Percentiles rank a stretch among this genome's conserved stretches.
Evolutionary conservation across 2,329 filamentous ascomycete species (phyloP).

Genomic region (Daldinia sp.): DNA sequence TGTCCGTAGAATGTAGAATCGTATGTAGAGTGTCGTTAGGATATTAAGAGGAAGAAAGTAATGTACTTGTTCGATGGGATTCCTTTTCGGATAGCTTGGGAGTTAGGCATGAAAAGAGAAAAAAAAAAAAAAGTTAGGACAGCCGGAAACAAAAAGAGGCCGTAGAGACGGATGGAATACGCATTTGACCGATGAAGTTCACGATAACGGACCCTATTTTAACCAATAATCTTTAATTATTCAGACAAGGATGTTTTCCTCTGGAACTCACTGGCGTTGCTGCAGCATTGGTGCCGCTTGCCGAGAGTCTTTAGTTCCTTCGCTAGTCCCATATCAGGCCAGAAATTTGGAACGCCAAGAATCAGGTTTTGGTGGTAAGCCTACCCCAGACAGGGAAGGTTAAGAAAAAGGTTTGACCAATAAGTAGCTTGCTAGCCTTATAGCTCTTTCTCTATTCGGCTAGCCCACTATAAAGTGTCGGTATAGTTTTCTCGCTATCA

Average conservation of each 20-base stretch:
- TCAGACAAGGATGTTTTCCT: conserved; percentile 20
- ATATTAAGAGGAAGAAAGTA: too few species aligned
- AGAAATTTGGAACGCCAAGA: conserved; percentile 34
- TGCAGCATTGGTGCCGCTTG: conserved; percentile 32
- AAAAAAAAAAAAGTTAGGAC: conserved; percentile 13
- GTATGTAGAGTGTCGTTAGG: conserved; percentile 5
- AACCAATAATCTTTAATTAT: conserved; percentile 26
- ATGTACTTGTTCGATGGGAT: conserved; percentile 20
- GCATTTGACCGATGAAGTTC: conserved; percentile 33
- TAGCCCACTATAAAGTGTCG: conserved; percentile 28
- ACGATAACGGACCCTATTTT: conserved; percentile 34
- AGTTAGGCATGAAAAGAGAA: not conserved
- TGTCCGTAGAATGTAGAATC: conserved; percentile 7
- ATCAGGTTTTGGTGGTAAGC: conserved; percentile 10
- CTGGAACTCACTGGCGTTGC: conserved; percentile 30
- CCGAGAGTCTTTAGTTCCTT: conserved; percentile 17
- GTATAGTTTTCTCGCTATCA: conserved; percentile 3
- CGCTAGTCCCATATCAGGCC: conserved; percentile 26
- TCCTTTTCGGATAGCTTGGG: conserved; percentile 11
- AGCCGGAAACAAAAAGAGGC: conserved; percentile 4
- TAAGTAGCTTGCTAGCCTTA: conserved; percentile 4
- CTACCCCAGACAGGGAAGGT: conserved; percentile 28
- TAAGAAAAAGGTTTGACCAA: conserved; percentile 20
- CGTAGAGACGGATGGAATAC: conserved; percentile 10
- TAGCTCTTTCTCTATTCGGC: conserved; percentile 30